Conservation (phyloP, 345 rosid genomes). For the Rhodamnia rubescens region DNA sequence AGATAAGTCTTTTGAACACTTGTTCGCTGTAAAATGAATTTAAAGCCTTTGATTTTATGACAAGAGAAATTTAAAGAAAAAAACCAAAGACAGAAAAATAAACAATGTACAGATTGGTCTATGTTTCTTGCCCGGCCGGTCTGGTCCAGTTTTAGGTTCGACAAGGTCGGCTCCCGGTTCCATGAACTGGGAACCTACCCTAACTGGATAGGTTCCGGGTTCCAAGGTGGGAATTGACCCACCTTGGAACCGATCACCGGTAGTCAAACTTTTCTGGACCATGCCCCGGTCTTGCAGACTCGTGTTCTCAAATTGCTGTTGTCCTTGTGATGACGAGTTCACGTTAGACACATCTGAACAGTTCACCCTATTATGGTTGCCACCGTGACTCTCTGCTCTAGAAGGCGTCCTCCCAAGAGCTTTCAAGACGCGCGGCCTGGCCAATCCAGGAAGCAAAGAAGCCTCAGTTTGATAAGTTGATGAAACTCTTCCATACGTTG, state of each 20-base stretch:
- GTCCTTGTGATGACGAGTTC: neutral
- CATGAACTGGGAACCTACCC: neutral
- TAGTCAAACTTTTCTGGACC: neutral
- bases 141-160: neutral
- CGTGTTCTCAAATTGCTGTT: neutral
- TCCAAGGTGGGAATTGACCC: neutral
- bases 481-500: slow-evolving; percentile 20
- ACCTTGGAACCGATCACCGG: neutral
- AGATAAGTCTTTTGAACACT: neutral
- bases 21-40: too few relatives aligned
- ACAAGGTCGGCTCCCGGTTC: neutral
- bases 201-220: neutral
- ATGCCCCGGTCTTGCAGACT: neutral
- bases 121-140: neutral
- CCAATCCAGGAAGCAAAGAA: slow-evolving; percentile 21
- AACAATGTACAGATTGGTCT: neutral
- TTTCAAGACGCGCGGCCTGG: slow-evolving; percentile 15
- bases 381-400: neutral
- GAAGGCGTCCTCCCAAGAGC: neutral
- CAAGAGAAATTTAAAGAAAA: neutral
- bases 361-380: neutral
- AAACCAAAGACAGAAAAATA: neutral
- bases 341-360: neutral
- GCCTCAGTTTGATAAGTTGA: slow-evolving; percentile 11
- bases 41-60: neutral